Conservation (phyloP, 306 rosid species). For the Dalbergia cultrata region DNA sequence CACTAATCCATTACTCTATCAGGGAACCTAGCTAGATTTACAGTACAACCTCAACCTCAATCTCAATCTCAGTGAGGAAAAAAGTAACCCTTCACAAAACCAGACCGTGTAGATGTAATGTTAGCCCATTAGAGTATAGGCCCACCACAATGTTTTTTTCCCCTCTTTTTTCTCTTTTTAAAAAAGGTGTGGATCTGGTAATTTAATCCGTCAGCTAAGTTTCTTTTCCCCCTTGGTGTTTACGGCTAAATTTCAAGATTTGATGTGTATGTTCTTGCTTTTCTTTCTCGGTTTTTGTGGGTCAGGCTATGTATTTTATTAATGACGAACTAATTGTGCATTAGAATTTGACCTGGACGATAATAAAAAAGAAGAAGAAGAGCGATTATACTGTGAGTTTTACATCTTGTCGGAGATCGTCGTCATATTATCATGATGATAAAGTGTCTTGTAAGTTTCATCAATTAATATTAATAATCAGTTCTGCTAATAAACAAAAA, state of each 20-base stretch:
- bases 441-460: slow-evolving; percentile 15
- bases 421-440: slow-evolving; percentile 8
- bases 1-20: background rate
- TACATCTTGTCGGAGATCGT: slow-evolving; percentile 56
- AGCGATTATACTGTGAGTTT: slow-evolving; percentile 28
- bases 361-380: slow-evolving; percentile 13
- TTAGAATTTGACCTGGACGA: slow-evolving; percentile 48
- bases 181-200: slow-evolving; percentile 47
- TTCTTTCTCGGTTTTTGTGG: background rate
- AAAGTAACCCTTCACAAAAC: background rate
- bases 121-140: slow-evolving; percentile 43
- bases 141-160: slow-evolving; percentile 44
- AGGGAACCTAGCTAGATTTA: slow-evolving; percentile 40
- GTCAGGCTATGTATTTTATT: slow-evolving; percentile 17
- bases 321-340: slow-evolving; percentile 47
- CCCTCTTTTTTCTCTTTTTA: background rate
- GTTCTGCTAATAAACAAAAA: background rate
- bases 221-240: background rate
- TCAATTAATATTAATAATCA: background rate
- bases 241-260: slow-evolving; percentile 14
- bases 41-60: slow-evolving; percentile 10
- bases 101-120: slow-evolving; percentile 33
- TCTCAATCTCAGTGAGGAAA: background rate
- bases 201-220: slow-evolving; percentile 20
- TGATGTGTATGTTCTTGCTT: background rate